Evolutionary conservation across 108 stramenopile genomes (phyloP), one percentile per base, ranked within the genome.

Genomic region (Asterionellopsis glacialis): DNA sequence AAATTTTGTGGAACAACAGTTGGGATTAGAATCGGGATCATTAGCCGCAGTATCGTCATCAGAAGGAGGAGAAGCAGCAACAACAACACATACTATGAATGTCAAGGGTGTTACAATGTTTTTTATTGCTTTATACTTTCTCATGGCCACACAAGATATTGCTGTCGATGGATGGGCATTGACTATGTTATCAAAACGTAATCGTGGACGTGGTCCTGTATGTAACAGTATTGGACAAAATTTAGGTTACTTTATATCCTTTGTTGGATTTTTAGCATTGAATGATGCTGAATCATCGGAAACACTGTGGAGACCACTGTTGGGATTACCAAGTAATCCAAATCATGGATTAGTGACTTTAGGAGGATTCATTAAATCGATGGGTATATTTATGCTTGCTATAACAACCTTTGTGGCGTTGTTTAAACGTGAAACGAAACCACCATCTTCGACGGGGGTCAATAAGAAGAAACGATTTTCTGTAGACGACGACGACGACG

Each of bases 81-180:
- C 7, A 33, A 2, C 33, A 33, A 33, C 33, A 33, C n/a, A n/a
- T n/a, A n/a, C n/a, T n/a, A 82, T 91, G 72, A 71, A 95, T 62
- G 84, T 95, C 14, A 55, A 63, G 61, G 83, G 83, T 43, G 80
- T 98, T 19, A 98, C 99, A 1, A 50, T 58, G 11, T 97, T 93
- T 70, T 99, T 99, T 83, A 92, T 98, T 62, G 64, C 76, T 18
- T 61, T 99, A 27, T 99, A 98, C 75, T 88, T 97, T 60, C 81
- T 98, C 23, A 97, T 97, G 93, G 99, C 99, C 12, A 99, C 99
- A 13, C 97, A 99, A 77, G 99, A 99, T 69, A 96, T 98, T 63
- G 99, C 99, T 25, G 98, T 99, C 9, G 99, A 99, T 75, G 99
- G 99, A 21, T 99, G 99, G 99, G 99, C 99, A 9, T 75, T 99